phyloP scores from a whole-genome alignment of 495 filamentous ascomycete genomes.

The Annulohypoxylon maeteangense region DNA sequence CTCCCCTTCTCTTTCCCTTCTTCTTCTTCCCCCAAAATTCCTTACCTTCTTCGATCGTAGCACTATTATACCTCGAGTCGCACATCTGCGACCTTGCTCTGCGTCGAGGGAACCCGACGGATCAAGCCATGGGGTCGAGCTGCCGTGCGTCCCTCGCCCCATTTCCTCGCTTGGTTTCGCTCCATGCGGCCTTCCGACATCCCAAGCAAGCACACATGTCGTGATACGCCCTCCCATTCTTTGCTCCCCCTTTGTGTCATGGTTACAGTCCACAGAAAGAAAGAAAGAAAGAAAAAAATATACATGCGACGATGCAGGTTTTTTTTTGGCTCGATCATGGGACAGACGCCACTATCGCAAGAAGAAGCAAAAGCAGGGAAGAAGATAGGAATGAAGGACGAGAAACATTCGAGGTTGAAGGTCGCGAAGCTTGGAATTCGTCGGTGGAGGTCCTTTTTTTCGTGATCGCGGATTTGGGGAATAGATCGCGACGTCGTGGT shows the following conservation, averaged over 20 bases:
- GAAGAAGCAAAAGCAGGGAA: neutral
- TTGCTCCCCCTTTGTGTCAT: neutral
- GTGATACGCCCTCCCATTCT: neutral
- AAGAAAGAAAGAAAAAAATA: too few species aligned
- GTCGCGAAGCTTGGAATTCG: neutral
- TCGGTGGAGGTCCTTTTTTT: neutral
- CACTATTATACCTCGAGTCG: neutral
- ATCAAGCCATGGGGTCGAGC: conserved; percentile 21
- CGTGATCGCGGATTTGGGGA: conserved; percentile 4
- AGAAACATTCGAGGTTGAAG: neutral
- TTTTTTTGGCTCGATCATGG: conserved; percentile 15
- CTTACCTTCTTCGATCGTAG: neutral
- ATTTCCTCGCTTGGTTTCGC: neutral
- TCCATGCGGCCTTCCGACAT: conserved; percentile 33
- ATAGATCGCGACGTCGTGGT: neutral
- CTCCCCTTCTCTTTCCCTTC: neutral
- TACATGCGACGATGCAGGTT: conserved; percentile 16
- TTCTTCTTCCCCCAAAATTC: neutral
- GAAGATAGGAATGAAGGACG: neutral
- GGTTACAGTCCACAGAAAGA: neutral
- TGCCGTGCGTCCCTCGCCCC: conserved; percentile 3
- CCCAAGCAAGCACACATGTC: neutral
- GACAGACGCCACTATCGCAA: conserved; percentile 13
- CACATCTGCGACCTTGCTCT: neutral
- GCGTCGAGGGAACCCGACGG: conserved; percentile 16